A percentile compares a stretch with the other conserved stretches of the same genome.
phyloP scores from a whole-genome alignment of 176 grass and related monocot genomes.

The Lolium multiflorum region DNA sequence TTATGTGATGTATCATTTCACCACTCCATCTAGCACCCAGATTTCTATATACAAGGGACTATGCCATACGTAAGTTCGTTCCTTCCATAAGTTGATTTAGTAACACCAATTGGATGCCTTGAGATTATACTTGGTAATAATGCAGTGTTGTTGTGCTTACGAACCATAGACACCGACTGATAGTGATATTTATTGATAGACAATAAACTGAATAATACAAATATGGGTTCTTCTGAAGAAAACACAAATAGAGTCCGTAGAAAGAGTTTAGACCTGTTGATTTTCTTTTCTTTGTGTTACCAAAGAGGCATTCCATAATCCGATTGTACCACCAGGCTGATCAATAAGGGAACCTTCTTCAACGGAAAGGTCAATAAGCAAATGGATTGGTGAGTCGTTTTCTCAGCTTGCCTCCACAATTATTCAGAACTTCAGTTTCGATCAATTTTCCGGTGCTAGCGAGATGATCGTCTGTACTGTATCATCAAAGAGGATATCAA shows the following conservation, averaged over 20 bases:
- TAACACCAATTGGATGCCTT: not conserved
- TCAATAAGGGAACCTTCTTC: not conserved
- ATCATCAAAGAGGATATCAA: not conserved
- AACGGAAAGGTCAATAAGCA: not conserved
- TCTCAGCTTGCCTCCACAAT: not conserved
- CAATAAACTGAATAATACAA: not conserved
- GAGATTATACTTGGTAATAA: slow-evolving; percentile 12
- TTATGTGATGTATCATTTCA: slow-evolving; percentile 3
- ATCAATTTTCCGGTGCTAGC: not conserved
- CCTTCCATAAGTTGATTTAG: slow-evolving; percentile 10
- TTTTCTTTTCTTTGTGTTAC: not conserved
- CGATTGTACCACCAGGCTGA: not conserved
- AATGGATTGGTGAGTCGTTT: not conserved
- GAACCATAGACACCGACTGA: not conserved
- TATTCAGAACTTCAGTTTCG: not conserved
- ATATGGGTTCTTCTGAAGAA: not conserved
- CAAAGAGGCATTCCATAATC: not conserved
- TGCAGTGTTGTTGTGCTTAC: slow-evolving; percentile 19
- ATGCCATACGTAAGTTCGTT: slow-evolving; percentile 16
- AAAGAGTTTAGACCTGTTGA: not conserved
- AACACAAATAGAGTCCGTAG: not conserved
- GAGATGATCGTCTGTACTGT: not conserved
- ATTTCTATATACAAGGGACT: not conserved
- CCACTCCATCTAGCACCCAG: not conserved
- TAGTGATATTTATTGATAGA: not conserved